Conservation (phyloP, 805 yeast species). For the Myxozyma sirexii region DNA sequence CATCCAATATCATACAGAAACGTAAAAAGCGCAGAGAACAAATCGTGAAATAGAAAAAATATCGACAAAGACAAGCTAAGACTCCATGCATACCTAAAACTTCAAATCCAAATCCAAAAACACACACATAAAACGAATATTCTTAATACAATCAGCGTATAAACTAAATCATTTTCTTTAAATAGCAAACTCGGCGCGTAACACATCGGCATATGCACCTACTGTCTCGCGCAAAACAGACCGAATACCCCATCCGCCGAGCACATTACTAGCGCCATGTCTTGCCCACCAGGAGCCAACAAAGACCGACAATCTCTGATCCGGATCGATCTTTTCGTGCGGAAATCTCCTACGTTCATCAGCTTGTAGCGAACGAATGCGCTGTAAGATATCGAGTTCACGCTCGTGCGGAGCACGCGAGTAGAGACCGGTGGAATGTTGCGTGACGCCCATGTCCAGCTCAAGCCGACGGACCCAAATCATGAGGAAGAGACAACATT, state of each 20-base stretch:
- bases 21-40: no score
- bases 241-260: constrained; percentile 27
- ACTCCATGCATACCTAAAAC: no score
- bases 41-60: no score
- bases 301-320: constrained; percentile 19
- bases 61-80: no score
- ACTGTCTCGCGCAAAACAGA: constrained; percentile 20
- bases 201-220: constrained; percentile 16
- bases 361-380: constrained; percentile 9
- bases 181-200: constrained; percentile 10
- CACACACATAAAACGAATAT: neutral
- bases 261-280: constrained; percentile 16
- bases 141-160: neutral
- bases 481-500: constrained; percentile 22
- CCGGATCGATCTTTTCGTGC: neutral
- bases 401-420: constrained; percentile 24
- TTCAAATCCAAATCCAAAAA: no score
- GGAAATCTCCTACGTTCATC: constrained; percentile 2
- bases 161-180: neutral
- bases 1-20: no score
- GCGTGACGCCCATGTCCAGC: constrained; percentile 22
- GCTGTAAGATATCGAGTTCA: constrained; percentile 25
- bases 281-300: constrained; percentile 30
- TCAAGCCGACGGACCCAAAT: constrained; percentile 28
- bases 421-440: constrained; percentile 11